Evolutionary conservation across 148 eudicot genomes (phyloP).

Genomic region (Rhododendron griersonianum): DNA sequence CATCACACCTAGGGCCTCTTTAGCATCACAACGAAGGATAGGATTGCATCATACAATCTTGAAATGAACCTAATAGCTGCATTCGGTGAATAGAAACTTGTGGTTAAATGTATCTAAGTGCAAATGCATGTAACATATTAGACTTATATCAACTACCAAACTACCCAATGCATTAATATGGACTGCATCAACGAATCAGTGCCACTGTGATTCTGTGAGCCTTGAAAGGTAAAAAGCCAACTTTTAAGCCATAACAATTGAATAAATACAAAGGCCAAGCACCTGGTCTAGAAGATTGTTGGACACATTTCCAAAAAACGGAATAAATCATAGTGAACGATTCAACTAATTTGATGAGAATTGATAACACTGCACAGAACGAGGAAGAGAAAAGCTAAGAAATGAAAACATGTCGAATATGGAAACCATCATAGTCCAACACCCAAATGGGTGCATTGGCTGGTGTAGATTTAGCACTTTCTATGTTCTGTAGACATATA

Average conservation of each 20-base stretch:
- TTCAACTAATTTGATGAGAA: background rate
- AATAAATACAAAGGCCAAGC: background rate
- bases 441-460: background rate
- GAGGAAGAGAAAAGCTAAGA: background rate
- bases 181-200: background rate
- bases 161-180: background rate
- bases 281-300: constrained; percentile 1
- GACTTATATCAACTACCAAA: background rate
- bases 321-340: background rate
- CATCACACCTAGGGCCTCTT: background rate
- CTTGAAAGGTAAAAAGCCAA: background rate
- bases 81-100: background rate
- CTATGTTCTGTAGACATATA: background rate
- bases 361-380: background rate
- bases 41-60: background rate
- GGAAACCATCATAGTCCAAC: constrained; percentile 1
- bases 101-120: background rate
- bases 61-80: background rate
- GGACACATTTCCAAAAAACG: background rate
- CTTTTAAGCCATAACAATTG: background rate
- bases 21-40: background rate
- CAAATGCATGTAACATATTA: background rate
- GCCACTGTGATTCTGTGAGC: background rate
- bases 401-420: background rate
- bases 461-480: background rate